Percentiles rank a stretch among this genome's conserved stretches.
phyloP scores from a whole-genome alignment of 2,329 filamentous ascomycete genomes.

The Pseudopyrenochaeta lycopersici region DNA sequence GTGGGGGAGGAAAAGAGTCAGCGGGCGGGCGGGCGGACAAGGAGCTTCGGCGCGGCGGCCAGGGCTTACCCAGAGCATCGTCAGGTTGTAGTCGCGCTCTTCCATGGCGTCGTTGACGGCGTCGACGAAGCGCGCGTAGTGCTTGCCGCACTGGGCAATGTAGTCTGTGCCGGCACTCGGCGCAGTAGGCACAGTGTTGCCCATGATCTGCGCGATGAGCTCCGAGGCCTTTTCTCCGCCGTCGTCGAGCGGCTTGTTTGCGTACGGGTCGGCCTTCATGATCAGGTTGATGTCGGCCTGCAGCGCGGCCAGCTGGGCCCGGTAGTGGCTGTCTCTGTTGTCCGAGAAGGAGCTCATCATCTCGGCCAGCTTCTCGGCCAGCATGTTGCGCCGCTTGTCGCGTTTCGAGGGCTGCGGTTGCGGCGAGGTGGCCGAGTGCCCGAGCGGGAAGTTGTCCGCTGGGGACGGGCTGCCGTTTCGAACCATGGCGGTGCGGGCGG shows the following conservation, averaged over 20 bases:
- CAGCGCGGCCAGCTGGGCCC: slow-evolving; percentile 89
- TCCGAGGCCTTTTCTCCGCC: slow-evolving; percentile 72
- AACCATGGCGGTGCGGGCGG: slow-evolving; percentile 39
- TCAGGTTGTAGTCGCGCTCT: slow-evolving; percentile 83
- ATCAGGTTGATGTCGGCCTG: slow-evolving; percentile 90
- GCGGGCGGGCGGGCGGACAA: slow-evolving; percentile 18
- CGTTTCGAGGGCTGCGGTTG: slow-evolving; percentile 75
- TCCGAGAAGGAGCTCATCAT: slow-evolving; percentile 81
- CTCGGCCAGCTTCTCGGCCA: slow-evolving; percentile 79
- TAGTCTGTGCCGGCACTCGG: slow-evolving; percentile 73
- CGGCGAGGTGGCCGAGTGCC: slow-evolving; percentile 53
- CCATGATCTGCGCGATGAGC: slow-evolving; percentile 59
- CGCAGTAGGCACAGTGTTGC: slow-evolving; percentile 50
- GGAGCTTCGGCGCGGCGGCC: background rate
- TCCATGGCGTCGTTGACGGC: slow-evolving; percentile 90
- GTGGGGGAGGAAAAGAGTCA: no score
- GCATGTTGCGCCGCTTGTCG: slow-evolving; percentile 85
- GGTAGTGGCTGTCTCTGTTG: slow-evolving; percentile 84
- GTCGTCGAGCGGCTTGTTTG: slow-evolving; percentile 72
- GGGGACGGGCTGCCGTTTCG: slow-evolving; percentile 50
- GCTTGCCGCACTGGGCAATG: slow-evolving; percentile 73
- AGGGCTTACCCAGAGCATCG: slow-evolving; percentile 76
- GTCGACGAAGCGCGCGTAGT: slow-evolving; percentile 85
- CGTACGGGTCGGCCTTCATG: slow-evolving; percentile 83
- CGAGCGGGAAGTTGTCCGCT: slow-evolving; percentile 46